phyloP scores from a whole-genome alignment of 2,329 filamentous ascomycete genomes.

The Ceratocystis ficicola region DNA sequence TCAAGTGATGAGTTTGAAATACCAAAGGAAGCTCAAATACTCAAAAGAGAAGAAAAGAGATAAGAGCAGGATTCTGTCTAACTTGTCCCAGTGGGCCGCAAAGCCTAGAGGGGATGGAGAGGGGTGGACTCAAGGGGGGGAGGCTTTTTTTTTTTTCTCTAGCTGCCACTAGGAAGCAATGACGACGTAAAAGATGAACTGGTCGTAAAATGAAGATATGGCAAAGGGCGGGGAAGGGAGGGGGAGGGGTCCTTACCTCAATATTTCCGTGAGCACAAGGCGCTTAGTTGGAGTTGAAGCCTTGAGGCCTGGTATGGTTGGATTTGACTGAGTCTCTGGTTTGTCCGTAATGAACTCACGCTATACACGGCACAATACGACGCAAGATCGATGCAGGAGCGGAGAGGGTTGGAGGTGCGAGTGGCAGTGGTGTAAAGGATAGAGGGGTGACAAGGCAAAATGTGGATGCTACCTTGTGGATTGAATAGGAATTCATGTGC shows the following conservation, averaged over 20 bases:
- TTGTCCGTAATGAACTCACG: background rate
- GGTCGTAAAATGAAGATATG: too few relatives aligned
- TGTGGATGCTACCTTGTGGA: background rate
- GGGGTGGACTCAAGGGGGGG: background rate
- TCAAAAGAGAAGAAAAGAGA: background rate
- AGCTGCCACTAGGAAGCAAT: background rate
- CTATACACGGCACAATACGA: background rate
- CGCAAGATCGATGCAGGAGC: background rate
- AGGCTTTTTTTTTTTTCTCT: background rate
- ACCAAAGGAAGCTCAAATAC: background rate
- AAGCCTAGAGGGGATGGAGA: background rate
- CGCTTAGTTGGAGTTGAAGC: background rate
- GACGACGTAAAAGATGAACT: background rate
- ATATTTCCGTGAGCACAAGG: background rate
- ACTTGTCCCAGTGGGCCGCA: background rate
- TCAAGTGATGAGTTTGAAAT: background rate
- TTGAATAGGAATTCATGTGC: background rate
- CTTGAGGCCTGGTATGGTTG: background rate
- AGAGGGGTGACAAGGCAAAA: constrained; percentile 1
- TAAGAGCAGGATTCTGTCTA: background rate
- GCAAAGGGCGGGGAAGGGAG: too few relatives aligned
- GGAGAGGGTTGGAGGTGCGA: background rate
- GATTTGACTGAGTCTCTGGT: background rate
- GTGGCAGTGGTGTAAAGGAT: background rate
- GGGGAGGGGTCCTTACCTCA: background rate